Base-by-base conservation (phyloP, 192 early-diverging fungal species). In the Rhizophlyctis rosea region DNA sequence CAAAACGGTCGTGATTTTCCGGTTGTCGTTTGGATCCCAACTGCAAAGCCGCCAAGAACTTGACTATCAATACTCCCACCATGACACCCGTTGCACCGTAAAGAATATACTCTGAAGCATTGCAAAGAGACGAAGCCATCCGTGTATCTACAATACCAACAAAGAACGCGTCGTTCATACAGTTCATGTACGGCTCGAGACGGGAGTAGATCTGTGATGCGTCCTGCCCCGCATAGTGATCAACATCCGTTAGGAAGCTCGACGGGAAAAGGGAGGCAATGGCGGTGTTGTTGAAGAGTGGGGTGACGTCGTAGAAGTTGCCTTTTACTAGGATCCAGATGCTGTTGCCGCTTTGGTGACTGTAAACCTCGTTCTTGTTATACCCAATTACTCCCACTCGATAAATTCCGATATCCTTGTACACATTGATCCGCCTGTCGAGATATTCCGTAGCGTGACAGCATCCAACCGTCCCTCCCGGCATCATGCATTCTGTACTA, bases 21-120 rank as follows among this genome's bases (percentile, higher is more conserved):
- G 89, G 88, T 62, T 87, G 86, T 27, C 86, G 82, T 50, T 85
- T 78, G 5, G 84, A 75, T 33, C 88, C 89, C 35, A 96, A 73
- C 66, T 95, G 91, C 61, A 98, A 76, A 2, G 95, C 93, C n/a
- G 95, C 92, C 55, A 98, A 75, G 66, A 98, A 98, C 78, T 96
- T 96, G 78, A 98, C 87, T 32, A 90, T 77, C 57, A 98, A 90
- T 29, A 96, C 86, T 14, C 77, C 74, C 3, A 90, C 90, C 67
- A 98, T 80, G 56, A 94, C 77, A 57, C 86, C 85, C 29, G 96
- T 88, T 25, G 82, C 81, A 16, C 88, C 84, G 50, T 93, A 77
- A 52, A 96, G 66, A 63, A 98, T 80, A 59, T 95, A 96, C 69
- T 89, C 85, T 31, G 94, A 91, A 73, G 82, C 91, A 88, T 64